Percentiles rank a stretch among this genome's conserved stretches.
phyloP scores from a whole-genome alignment of 2,329 filamentous ascomycete genomes.

The Neofusicoccum laricinum region DNA sequence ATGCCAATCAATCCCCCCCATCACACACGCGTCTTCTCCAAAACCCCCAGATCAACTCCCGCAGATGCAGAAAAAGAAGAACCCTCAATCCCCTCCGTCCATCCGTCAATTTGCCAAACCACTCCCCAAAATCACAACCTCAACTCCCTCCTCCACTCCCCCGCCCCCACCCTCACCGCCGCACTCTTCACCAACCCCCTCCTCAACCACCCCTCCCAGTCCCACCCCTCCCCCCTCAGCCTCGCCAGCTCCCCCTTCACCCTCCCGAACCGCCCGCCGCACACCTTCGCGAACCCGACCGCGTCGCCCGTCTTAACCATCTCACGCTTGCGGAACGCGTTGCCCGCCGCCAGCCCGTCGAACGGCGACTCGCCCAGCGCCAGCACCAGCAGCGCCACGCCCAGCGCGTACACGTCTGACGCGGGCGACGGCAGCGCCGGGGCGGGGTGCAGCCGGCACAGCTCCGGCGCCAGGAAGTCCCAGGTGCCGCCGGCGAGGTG shows the following conservation, averaged over 20 bases:
- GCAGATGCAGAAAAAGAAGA: not conserved
- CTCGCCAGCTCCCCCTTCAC: constrained; percentile 21
- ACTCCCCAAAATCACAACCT: not conserved
- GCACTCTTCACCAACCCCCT: constrained; percentile 33
- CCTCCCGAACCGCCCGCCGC: constrained; percentile 24
- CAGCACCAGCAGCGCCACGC: constrained; percentile 43
- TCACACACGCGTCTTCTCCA: not conserved
- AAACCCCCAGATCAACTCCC: not conserved
- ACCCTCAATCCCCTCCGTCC: too few species aligned
- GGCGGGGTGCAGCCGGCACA: constrained; percentile 26
- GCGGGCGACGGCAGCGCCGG: constrained; percentile 29
- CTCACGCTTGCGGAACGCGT: constrained; percentile 43
- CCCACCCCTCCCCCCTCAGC: constrained; percentile 8
- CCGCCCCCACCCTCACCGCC: constrained; percentile 31
- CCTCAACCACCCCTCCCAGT: constrained; percentile 34
- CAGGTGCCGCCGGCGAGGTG: constrained; percentile 45
- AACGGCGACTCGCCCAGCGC: constrained; percentile 44
- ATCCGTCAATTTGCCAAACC: not conserved
- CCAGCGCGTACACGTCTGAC: constrained; percentile 45
- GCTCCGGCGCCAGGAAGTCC: constrained; percentile 43
- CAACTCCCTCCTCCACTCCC: constrained; percentile 27
- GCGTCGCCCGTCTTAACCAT: constrained; percentile 43
- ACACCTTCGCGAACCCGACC: constrained; percentile 34
- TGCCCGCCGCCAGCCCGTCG: constrained; percentile 33
- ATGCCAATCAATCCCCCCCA: not conserved